These are phyloP conservation scores for Dioscorea cayenensis DNA, from an alignment of 116 monocot genomes.

Conservation along the genomic window DNA sequence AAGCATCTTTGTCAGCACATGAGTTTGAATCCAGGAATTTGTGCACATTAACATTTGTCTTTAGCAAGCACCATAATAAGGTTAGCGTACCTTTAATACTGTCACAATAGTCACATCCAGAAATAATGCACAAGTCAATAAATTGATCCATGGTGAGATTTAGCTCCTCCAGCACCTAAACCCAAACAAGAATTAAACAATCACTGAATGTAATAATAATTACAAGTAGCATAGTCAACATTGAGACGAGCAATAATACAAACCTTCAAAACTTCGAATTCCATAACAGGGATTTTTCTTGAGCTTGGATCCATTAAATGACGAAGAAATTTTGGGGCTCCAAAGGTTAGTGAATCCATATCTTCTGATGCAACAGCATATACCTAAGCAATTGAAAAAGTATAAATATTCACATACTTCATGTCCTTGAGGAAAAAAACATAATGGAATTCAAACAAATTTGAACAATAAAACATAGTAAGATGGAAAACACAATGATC, in stretches of 20 bases:
- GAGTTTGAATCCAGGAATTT: too few species aligned
- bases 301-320: slow-evolving; percentile 98
- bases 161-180: slow-evolving; percentile 85
- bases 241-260: slow-evolving; percentile 1
- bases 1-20: too few species aligned
- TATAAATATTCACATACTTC: not conserved
- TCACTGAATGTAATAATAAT: not conserved
- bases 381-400: slow-evolving; percentile 36
- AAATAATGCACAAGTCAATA: slow-evolving; percentile 92
- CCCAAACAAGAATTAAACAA: not conserved
- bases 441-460: not conserved
- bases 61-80: not conserved
- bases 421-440: not conserved
- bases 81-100: slow-evolving; percentile 76
- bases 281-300: slow-evolving; percentile 91
- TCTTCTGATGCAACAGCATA: slow-evolving; percentile 99
- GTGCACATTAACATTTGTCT: not conserved
- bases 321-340: slow-evolving; percentile 86
- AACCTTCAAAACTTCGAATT: slow-evolving; percentile 94
- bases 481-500: not conserved
- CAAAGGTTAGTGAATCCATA: slow-evolving; percentile 99
- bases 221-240: not conserved
- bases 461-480: not conserved
- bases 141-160: slow-evolving; percentile 94
- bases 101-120: slow-evolving; percentile 96